Evolutionary conservation across 139 green algal species (phyloP), one percentile per base, ranked within the genome.

Genomic region (Asterochloris erici): DNA sequence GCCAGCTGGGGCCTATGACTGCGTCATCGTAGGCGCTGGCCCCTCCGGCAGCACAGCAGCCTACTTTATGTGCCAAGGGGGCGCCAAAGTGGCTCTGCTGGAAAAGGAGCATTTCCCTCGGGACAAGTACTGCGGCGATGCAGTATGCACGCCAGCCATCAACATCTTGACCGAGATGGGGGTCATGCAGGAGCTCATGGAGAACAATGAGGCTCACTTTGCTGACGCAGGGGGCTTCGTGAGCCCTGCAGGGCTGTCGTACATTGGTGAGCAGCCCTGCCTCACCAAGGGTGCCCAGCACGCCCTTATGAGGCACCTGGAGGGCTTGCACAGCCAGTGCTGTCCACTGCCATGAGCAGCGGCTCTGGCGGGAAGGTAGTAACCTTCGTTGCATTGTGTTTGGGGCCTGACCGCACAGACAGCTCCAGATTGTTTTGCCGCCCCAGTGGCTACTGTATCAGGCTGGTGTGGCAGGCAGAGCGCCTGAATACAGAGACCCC

Each of bases 101-200:
- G 95, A 98, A 74, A 98, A 98, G 89, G 93, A 95, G 74, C 90
- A 83, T 0, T 98, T 98, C 84, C 95, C 95, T 0, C 87, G 95
- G 15, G 92, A 92, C 85, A 94, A 92, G 86, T 95, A 94, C 85
- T 95, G 93, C 79, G 93, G 91, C 24, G 93, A 96, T 90, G 93
- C 93, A n/a, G 90, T 93, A 11, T 98, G 94, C 88, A 98, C 94
- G 0, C 95, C 94, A 21, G 94, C 93, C 64, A 94, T 98, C 85
- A 84, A 82, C 27, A 89, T 93, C 11, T 60, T 94, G 60, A 66
- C 92, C 82, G 89, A 95, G 47, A 95, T 94, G 91, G 91, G 91
- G 64, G 92, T 96, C 26, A 85, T 96, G 80, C 71, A 95, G 87
- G 92, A 96, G 88, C 90, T 98, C 27, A 68, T 90, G 68, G 90